A percentile compares a stretch with the other conserved stretches of the same genome.
These are phyloP conservation scores for Dothidotthia symphoricarpi DNA, from an alignment of 2,329 filamentous ascomycete genomes.

Conservation along the genomic window DNA sequence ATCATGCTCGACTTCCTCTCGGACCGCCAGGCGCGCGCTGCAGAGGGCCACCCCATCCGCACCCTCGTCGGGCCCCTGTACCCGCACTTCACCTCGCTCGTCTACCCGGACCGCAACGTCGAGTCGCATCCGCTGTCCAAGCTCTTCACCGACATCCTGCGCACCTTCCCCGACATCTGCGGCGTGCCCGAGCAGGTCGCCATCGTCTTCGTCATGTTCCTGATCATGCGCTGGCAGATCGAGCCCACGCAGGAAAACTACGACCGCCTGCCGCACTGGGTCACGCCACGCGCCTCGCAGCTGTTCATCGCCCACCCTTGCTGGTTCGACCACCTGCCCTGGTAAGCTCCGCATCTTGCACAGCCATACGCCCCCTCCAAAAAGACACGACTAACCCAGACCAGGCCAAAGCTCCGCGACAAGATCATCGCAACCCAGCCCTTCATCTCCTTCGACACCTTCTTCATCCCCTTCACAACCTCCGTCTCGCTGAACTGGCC, in stretches of 20 bases:
- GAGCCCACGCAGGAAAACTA: slow-evolving; percentile 77
- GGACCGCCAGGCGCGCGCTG: slow-evolving; percentile 64
- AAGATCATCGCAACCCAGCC: slow-evolving; percentile 56
- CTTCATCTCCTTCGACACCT: slow-evolving; percentile 70
- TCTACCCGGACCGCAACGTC: slow-evolving; percentile 65
- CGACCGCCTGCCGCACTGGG: slow-evolving; percentile 71
- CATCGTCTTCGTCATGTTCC: slow-evolving; percentile 81
- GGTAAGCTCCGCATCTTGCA: slow-evolving; percentile 41
- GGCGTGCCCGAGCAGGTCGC: slow-evolving; percentile 80
- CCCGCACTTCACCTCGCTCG: slow-evolving; percentile 73
- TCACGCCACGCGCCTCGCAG: slow-evolving; percentile 65
- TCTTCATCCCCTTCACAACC: slow-evolving; percentile 78
- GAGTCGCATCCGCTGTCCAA: slow-evolving; percentile 76
- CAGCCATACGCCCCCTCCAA: neutral
- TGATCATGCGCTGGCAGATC: slow-evolving; percentile 79
- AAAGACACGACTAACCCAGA: slow-evolving; percentile 13
- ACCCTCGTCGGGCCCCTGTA: slow-evolving; percentile 74
- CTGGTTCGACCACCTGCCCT: slow-evolving; percentile 82
- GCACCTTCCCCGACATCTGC: slow-evolving; percentile 77
- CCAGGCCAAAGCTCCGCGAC: slow-evolving; percentile 68
- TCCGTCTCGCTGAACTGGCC: slow-evolving; percentile 81
- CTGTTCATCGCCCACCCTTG: slow-evolving; percentile 67
- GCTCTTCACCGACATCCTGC: slow-evolving; percentile 79
- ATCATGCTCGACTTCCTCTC: slow-evolving; percentile 78
- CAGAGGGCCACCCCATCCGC: slow-evolving; percentile 62